These are phyloP conservation scores for Microsporum ferrugineum DNA, from an alignment of 2,329 filamentous ascomycete genomes.

Conservation along the genomic window DNA sequence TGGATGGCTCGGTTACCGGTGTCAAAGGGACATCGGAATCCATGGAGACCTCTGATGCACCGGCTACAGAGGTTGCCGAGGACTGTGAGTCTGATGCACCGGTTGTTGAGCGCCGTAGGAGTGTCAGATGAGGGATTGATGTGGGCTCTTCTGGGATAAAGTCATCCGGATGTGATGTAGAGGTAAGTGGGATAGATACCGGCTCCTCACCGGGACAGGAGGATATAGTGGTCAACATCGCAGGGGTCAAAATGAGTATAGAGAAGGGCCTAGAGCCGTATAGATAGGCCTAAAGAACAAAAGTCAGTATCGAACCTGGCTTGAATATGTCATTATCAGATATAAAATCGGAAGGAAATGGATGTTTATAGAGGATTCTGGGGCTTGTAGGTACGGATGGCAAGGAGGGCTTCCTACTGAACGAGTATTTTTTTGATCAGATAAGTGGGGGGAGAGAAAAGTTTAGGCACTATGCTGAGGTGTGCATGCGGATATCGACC, in stretches of 20 bases:
- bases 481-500: background rate
- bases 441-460: background rate
- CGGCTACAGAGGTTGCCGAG: slow-evolving; percentile 23
- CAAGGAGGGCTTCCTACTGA: background rate
- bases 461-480: no score
- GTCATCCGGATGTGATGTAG: slow-evolving; percentile 37
- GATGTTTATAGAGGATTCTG: background rate
- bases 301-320: background rate
- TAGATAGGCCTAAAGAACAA: background rate
- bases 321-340: background rate
- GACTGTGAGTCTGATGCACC: slow-evolving; percentile 17
- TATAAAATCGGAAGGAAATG: background rate
- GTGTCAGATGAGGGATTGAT: slow-evolving; percentile 26
- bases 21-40: slow-evolving; percentile 31
- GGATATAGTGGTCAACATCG: background rate
- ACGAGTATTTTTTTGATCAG: background rate
- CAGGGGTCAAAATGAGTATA: background rate
- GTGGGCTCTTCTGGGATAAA: slow-evolving; percentile 39
- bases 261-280: background rate
- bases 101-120: slow-evolving; percentile 25
- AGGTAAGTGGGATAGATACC: slow-evolving; percentile 22
- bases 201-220: background rate
- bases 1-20: slow-evolving; percentile 30
- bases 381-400: background rate
- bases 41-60: slow-evolving; percentile 21